Evolutionary conservation across 345 rosid species (phyloP), one percentile per base, ranked within the genome.

Genomic region (Gossypium raimondii): DNA sequence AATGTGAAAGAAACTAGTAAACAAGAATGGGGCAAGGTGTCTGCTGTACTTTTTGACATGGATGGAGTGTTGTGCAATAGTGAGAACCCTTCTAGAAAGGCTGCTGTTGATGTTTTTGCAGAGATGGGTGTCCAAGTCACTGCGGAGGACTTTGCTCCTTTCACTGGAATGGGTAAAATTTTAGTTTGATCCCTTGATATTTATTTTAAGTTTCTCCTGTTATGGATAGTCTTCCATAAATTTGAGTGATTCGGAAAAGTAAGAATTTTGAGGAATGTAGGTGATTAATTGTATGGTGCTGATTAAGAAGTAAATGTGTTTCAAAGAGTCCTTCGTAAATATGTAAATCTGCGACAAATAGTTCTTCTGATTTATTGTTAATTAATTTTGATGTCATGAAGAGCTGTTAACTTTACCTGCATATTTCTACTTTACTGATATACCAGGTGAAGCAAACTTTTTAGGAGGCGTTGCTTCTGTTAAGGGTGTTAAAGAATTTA

Each of bases 31-130:
- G 97, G 94, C 16, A 91, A 89, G 70, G 97, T 92, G 27, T 92
- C 99, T 27, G 96, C 99, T 0, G 96, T 94, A 11, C 84, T 91
- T 6, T 94, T 92, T 72, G 99, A 92, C 75, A 91, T 94, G 97
- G 97, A 94, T 76, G 98, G 98, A 20, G 98, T 92, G 73, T 77
- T 92, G 53, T 89, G 95, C 70, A 83, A 91, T 79, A 92, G 97
- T 75, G 97, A 91, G 78, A 90, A 87, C 77, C 93, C 88, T 65
- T 94, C 97, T n/a, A 89, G 97, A 85, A 84, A 82, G 79, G 98
- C 98, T 1, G 98, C 84, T 63, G 98, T 94, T 2, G 98, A 92
- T 79, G 81, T 92, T 63, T 94, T 94, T 69, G 78, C 91, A 0
- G 98, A 92, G 78, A 91, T 92, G 96, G 98, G 98, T 29, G 89